A percentile compares a stretch with the other conserved stretches of the same genome.
These are phyloP conservation scores for Epicoccum nigrum DNA, from an alignment of 2,329 filamentous ascomycete genomes.

Conservation along the genomic window DNA sequence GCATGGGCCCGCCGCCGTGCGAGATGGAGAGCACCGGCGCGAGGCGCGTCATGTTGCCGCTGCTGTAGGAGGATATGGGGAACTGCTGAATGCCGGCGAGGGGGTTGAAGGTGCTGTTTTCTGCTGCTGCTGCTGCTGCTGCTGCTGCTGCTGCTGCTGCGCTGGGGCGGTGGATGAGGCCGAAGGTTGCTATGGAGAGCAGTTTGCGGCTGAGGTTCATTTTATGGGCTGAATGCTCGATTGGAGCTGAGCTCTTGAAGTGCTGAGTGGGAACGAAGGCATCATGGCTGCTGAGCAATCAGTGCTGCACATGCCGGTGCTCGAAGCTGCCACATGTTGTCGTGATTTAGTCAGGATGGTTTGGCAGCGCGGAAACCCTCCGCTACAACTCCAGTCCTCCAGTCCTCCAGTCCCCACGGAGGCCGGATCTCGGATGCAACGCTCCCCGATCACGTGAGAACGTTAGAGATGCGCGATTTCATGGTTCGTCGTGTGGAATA, in stretches of 20 bases:
- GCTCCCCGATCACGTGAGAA: too few species aligned
- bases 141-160: too few species aligned
- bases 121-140: slow-evolving; percentile 19
- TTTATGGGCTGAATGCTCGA: neutral
- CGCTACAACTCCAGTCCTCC: slow-evolving; percentile 14
- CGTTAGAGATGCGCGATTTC: too few species aligned
- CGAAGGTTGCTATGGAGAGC: slow-evolving; percentile 22
- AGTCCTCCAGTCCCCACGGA: too few species aligned
- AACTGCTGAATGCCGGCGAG: slow-evolving; percentile 35
- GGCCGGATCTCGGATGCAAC: too few species aligned
- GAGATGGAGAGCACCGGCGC: slow-evolving; percentile 50
- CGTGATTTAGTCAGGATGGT: slow-evolving; percentile 25
- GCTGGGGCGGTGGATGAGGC: slow-evolving; percentile 7
- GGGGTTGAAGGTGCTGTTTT: slow-evolving; percentile 35
- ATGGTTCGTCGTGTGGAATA: too few species aligned
- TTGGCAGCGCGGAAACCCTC: slow-evolving; percentile 31
- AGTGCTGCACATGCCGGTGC: neutral
- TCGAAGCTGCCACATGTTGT: slow-evolving; percentile 5
- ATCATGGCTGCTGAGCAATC: slow-evolving; percentile 21
- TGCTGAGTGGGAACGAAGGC: slow-evolving; percentile 2
- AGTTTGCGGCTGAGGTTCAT: slow-evolving; percentile 26
- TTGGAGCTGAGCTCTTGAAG: neutral
- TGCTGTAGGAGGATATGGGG: slow-evolving; percentile 28
- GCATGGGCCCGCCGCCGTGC: slow-evolving; percentile 60
- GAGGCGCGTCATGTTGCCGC: slow-evolving; percentile 39